phyloP scores from a whole-genome alignment of 345 rosid species.

The Gossypium ekmanianum region DNA sequence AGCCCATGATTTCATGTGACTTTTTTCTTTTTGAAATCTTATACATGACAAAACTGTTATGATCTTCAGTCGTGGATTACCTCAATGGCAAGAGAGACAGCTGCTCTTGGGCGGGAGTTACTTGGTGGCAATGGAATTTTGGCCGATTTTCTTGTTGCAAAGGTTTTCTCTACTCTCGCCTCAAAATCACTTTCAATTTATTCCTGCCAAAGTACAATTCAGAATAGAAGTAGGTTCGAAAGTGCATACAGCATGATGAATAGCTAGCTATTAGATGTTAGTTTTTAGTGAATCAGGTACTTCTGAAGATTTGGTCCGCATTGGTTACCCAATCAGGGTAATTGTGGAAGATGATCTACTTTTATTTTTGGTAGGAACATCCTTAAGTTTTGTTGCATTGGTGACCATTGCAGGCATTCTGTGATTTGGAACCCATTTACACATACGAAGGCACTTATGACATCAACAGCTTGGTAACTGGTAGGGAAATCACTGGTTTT shows the following conservation, averaged over 20 bases:
- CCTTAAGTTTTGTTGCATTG: background rate
- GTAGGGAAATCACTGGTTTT: conserved; percentile 82
- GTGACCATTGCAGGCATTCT: conserved; percentile 68
- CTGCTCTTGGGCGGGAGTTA: conserved; percentile 73
- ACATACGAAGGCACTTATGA: conserved; percentile 58
- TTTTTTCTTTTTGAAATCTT: background rate
- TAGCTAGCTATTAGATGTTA: background rate
- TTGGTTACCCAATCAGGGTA: background rate
- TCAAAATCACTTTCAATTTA: background rate
- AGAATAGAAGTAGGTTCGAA: background rate
- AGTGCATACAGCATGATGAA: background rate
- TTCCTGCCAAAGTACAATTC: background rate
- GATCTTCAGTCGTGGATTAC: conserved; percentile 74
- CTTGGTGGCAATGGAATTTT: conserved; percentile 95
- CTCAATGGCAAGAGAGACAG: conserved; percentile 71
- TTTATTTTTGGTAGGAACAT: background rate
- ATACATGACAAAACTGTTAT: background rate
- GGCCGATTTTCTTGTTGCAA: conserved; percentile 87
- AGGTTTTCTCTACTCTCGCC: conserved; percentile 41
- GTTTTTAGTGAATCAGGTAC: background rate
- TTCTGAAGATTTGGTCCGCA: background rate
- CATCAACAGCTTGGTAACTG: conserved; percentile 46
- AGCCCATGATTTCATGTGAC: background rate
- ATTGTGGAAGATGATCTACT: no score
- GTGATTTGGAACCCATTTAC: conserved; percentile 95